Percentiles rank a stretch among this genome's conserved stretches.
phyloP scores from a whole-genome alignment of 1,284 basidiomycete genomes.

The Exobasidium rhododendri region DNA sequence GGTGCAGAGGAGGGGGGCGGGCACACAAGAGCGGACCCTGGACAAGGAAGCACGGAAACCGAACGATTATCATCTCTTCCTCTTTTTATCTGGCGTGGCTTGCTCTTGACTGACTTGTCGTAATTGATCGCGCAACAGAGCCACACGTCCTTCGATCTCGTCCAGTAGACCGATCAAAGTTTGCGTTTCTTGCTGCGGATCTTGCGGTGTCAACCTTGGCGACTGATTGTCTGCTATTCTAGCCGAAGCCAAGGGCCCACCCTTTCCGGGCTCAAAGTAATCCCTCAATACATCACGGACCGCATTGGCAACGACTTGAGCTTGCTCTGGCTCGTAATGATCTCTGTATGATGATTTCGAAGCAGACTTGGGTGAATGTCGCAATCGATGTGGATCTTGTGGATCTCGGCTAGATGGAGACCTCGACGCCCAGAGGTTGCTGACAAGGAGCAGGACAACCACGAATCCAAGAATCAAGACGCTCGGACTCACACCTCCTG shows the following conservation, averaged over 20 bases:
- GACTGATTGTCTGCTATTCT: constrained; percentile 1
- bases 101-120: background rate
- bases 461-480: constrained; percentile 39
- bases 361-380: background rate
- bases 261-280: constrained; percentile 10
- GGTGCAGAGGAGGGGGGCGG: too few relatives aligned
- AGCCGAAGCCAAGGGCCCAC: background rate
- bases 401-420: constrained; percentile 12
- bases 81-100: background rate
- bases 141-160: constrained; percentile 5
- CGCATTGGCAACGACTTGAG: constrained; percentile 14
- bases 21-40: too few relatives aligned
- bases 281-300: constrained; percentile 19
- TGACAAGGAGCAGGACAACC: constrained; percentile 52
- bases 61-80: background rate
- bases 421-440: constrained; percentile 53
- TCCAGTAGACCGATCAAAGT: constrained; percentile 2
- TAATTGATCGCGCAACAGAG: background rate
- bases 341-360: background rate
- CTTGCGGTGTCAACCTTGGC: constrained; percentile 1
- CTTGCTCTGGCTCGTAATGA: background rate
- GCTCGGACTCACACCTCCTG: constrained; percentile 29
- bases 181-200: constrained; percentile 3
- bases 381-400: constrained; percentile 16
- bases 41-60: too few relatives aligned